Evolutionary conservation across 495 filamentous ascomycete genomes (phyloP), one percentile per base, ranked within the genome.

Genomic region (Trichoderma asperelloides): DNA sequence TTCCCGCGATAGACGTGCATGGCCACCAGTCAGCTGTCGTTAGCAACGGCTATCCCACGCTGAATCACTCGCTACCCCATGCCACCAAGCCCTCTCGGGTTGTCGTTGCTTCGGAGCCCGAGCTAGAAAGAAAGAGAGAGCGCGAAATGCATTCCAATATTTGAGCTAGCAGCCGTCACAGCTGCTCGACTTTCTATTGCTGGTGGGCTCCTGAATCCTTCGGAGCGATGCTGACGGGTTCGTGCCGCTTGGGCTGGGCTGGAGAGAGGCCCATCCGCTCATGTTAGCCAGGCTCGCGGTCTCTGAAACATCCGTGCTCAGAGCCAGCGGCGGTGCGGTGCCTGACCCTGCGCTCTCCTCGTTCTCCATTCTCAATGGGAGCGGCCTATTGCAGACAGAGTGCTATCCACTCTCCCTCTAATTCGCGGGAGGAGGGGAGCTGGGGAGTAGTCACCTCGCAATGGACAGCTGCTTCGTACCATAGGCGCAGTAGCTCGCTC

Each of bases 231-330:
- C 55, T 60, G 55, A 60, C 55, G 55, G 55, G 9, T 18, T 60
- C 55, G 23, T 30, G 16, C 23, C 55, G 11, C 27, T 25, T 16
- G 18, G n/a, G 47, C 27, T 60, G 55, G 27, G 4, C 43, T 16
- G 43, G 15, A 9, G 11, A 47, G n/a, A 30, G 27, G 55, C 27
- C 55, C 55, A 5, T 16, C 25, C 13, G 12, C 55, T 9, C 11
- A 6, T 21, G n/a, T 23, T 15, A 30, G 27, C 25, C n/a, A 47
- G 43, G 43, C 43, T 47, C 23, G 49, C 21, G 5, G 8, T 3
- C 25, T 28, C 55, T 60, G 55, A 60, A 60, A 60, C 55, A 60
- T 28, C 55, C 25, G 55, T 60, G 55, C 55, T 60, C 55, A 60
- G 33, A 30, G 55, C n/a, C 55, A 60, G 55, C 55, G 55, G 49